Percentiles rank a stretch among this genome's conserved stretches.
phyloP scores from a whole-genome alignment of 257 asterid genomes.

The Solanum lignicaule region DNA sequence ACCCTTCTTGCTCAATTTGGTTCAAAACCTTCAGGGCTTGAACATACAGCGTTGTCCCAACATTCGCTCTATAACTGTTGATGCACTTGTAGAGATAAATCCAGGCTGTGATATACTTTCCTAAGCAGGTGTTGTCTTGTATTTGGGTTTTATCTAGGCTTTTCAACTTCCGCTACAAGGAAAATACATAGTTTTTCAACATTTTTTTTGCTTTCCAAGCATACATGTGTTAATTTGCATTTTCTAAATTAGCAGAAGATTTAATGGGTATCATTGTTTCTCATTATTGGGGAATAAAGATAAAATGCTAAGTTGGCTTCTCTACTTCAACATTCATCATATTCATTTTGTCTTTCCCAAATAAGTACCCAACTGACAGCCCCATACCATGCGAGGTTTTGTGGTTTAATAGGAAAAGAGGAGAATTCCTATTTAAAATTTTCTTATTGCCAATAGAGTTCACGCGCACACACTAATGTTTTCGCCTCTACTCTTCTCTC shows the following conservation, averaged over 20 bases:
- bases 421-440: background rate
- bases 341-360: background rate
- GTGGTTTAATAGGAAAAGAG: background rate
- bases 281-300: background rate
- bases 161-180: background rate
- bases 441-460: background rate
- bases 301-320: background rate
- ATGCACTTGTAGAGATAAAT: slow-evolving; percentile 32
- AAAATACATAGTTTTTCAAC: background rate
- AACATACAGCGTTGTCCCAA: slow-evolving; percentile 58
- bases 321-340: background rate
- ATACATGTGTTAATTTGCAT: background rate
- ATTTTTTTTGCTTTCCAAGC: background rate
- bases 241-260: too few species aligned
- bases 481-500: too few species aligned
- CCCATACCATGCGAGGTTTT: background rate
- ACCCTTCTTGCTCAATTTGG: slow-evolving; percentile 38
- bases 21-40: slow-evolving; percentile 42
- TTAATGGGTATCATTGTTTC: background rate
- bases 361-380: background rate
- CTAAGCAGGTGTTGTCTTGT: background rate
- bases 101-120: slow-evolving; percentile 69
- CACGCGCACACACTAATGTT: background rate
- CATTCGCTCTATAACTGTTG: slow-evolving; percentile 24
- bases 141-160: background rate